phyloP scores from a whole-genome alignment of 2,329 filamentous ascomycete species.

The Aspergillus fumigatus region DNA sequence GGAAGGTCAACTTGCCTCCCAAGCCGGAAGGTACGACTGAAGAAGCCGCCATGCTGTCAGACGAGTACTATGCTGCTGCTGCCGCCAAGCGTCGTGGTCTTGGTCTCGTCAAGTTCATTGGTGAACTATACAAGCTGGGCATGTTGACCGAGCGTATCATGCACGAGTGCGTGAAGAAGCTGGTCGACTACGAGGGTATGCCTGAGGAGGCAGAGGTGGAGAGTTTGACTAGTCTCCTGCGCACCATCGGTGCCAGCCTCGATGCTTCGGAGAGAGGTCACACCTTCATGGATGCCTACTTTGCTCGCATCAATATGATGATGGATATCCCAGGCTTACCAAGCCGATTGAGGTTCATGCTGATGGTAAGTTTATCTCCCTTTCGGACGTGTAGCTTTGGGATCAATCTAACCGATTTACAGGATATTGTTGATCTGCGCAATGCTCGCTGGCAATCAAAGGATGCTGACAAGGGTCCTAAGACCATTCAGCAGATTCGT shows the following conservation, averaged over 20 bases:
- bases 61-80: slow-evolving; percentile 92
- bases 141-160: slow-evolving; percentile 99
- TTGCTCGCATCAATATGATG: slow-evolving; percentile 78
- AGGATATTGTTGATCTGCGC: slow-evolving; percentile 82
- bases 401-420: slow-evolving; percentile 10
- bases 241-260: slow-evolving; percentile 85
- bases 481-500: slow-evolving; percentile 91
- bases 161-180: slow-evolving; percentile 97
- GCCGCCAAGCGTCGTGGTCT: slow-evolving; percentile 95
- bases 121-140: slow-evolving; percentile 95
- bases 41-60: slow-evolving; percentile 80
- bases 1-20: slow-evolving; percentile 80
- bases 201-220: slow-evolving; percentile 96
- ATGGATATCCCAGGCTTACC: slow-evolving; percentile 73
- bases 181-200: slow-evolving; percentile 88
- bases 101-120: slow-evolving; percentile 97
- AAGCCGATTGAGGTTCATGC: slow-evolving; percentile 92
- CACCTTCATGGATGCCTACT: slow-evolving; percentile 89
- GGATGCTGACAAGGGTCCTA: slow-evolving; percentile 88
- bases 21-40: slow-evolving; percentile 67
- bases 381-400: background rate
- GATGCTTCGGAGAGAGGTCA: slow-evolving; percentile 78
- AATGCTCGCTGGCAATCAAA: slow-evolving; percentile 75
- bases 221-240: slow-evolving; percentile 86
- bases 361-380: slow-evolving; percentile 55